Conservation (phyloP, 2,329 filamentous ascomycete genomes). For the Ilyonectria robusta region DNA sequence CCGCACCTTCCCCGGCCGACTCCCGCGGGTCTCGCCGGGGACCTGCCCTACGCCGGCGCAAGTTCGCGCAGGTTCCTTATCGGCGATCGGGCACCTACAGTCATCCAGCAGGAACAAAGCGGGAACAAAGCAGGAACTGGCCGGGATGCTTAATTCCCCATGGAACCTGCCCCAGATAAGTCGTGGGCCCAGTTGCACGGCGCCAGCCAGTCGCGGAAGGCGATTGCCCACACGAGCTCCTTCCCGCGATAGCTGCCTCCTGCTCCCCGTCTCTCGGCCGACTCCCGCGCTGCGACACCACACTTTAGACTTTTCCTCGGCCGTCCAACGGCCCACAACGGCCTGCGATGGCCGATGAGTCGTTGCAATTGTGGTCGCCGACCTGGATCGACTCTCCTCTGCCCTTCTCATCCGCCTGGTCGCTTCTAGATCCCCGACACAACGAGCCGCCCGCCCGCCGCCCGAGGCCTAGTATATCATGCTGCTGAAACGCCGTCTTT, state of each 20-base stretch:
- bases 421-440: conserved; percentile 19
- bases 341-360: conserved; percentile 21
- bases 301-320: conserved; percentile 5
- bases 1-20: conserved; percentile 28
- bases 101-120: background rate
- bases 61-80: background rate
- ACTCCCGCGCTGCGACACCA: conserved; percentile 28
- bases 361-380: conserved; percentile 5
- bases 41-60: background rate
- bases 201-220: conserved; percentile 26
- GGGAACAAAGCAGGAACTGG: background rate
- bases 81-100: background rate
- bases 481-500: conserved; percentile 15
- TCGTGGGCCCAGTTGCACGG: conserved; percentile 3
- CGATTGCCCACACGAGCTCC: background rate
- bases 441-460: conserved; percentile 30
- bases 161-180: conserved; percentile 1
- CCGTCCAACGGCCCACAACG: conserved; percentile 19
- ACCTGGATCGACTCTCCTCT: conserved; percentile 19
- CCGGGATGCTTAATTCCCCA: conserved; percentile 14
- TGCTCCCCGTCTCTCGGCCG: conserved; percentile 17
- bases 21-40: conserved; percentile 10
- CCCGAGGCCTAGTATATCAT: conserved; percentile 35
- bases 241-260: conserved; percentile 20
- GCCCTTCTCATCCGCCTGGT: conserved; percentile 24